phyloP scores from a whole-genome alignment of 768 basidiomycete genomes.

The Porphyrellus cyaneotinctus region DNA sequence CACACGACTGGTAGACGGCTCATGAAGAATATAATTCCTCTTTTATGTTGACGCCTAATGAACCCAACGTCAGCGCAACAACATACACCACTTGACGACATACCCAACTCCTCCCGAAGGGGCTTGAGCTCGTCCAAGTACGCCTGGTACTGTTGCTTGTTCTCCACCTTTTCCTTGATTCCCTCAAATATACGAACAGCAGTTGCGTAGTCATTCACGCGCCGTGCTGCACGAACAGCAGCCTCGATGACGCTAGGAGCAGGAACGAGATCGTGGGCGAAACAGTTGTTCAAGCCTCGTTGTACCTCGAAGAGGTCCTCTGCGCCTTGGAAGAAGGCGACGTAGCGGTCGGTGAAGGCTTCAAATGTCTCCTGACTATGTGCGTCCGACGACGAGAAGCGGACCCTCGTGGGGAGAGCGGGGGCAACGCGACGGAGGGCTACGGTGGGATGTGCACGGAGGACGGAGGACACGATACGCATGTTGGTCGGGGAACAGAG shows the following conservation, averaged over 20 bases:
- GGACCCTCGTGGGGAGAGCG: constrained; percentile 35
- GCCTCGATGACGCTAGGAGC: constrained; percentile 81
- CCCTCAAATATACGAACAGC: constrained; percentile 97
- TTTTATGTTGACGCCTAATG: constrained; percentile 52
- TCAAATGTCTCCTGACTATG: constrained; percentile 92
- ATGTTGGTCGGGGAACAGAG: constrained; percentile 35
- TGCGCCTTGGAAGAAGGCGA: constrained; percentile 87
- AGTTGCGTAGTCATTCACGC: constrained; percentile 96
- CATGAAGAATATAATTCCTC: constrained; percentile 59
- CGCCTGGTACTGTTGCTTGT: constrained; percentile 88
- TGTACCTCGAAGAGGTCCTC: constrained; percentile 98
- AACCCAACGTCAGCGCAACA: not conserved
- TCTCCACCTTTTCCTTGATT: constrained; percentile 96
- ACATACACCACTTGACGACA: constrained; percentile 11
- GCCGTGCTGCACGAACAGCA: constrained; percentile 79
- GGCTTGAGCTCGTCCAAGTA: constrained; percentile 90
- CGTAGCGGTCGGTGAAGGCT: constrained; percentile 90
- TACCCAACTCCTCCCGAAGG: constrained; percentile 89
- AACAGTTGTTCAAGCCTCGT: constrained; percentile 99
- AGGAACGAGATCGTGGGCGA: constrained; percentile 95
- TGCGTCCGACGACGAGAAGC: constrained; percentile 44
- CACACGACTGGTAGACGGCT: constrained; percentile 11
- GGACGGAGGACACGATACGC: constrained; percentile 58
- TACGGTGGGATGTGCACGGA: constrained; percentile 56
- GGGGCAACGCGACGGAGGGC: constrained; percentile 41